Conservation (phyloP, 108 stramenopile genomes). For the Tribonema minus region DNA sequence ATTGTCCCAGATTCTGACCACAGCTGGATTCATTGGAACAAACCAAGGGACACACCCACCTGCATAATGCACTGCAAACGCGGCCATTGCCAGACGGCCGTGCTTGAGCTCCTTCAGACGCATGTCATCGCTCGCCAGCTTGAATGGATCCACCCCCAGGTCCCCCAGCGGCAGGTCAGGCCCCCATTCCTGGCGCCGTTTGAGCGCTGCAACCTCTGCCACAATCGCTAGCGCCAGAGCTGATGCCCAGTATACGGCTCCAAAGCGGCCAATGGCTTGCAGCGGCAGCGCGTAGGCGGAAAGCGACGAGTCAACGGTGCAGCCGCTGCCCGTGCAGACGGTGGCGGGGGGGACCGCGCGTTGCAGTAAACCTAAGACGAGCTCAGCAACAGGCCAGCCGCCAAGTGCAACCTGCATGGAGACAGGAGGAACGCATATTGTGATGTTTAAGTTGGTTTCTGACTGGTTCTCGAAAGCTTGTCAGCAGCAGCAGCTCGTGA, state of each 20-base stretch:
- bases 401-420: too few relatives aligned
- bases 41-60: too few relatives aligned
- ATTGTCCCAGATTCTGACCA: too few relatives aligned
- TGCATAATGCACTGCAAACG: conserved; percentile 20
- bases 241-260: conserved; percentile 12
- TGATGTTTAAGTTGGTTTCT: too few relatives aligned
- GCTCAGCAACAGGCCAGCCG: conserved; percentile 16
- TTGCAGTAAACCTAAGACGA: neutral
- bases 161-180: conserved; percentile 2
- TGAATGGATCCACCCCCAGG: conserved; percentile 11
- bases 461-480: too few relatives aligned
- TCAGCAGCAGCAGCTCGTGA: too few relatives aligned
- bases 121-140: conserved; percentile 15
- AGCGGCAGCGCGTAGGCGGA: neutral
- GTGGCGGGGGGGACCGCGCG: neutral
- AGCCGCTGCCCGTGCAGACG: conserved; percentile 12
- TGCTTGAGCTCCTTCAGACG: conserved; percentile 18
- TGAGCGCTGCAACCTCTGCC: neutral
- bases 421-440: too few relatives aligned
- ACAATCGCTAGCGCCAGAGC: conserved; percentile 11
- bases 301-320: conserved; percentile 3
- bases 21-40: too few relatives aligned
- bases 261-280: conserved; percentile 5
- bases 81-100: conserved; percentile 17
- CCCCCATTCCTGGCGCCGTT: too few relatives aligned